Evolutionary conservation across 2,329 filamentous ascomycete genomes (phyloP), one percentile per base, ranked within the genome.

Genomic region (Fusarium phyllophilum): DNA sequence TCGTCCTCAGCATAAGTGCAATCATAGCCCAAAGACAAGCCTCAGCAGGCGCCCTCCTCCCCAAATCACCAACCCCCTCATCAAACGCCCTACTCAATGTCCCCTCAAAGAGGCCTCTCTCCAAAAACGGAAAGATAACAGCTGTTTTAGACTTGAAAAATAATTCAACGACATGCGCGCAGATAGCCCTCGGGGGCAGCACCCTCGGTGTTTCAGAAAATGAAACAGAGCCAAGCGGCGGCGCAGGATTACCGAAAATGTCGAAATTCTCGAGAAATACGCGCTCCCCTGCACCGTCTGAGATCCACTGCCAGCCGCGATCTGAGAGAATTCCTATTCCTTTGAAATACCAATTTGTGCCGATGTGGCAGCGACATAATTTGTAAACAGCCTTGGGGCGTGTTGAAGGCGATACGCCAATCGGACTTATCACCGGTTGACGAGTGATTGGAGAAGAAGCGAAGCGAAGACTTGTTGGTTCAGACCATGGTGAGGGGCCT

Each of bases 331-430:
- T 75, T 1, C 72, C 72, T 20, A 74, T 68, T 9, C 72, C 72
- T 29, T 74, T 74, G 12, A 74, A 74, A 6, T 74, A 74, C 72
- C 72, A 75, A 14, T 74, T 74, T 5, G 59, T 74, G 8, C 72
- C 72, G 18, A 66, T 55, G 29, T 74, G 72, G 17, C 72, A 70
- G 22, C 68, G 65, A 2, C 58, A 61, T 29, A 71, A 44, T 51
- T 44, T 73, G 68, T 42, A 56, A 57, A 57, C 34, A 22, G 68
- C 31, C n/a, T 70, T 69, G 9, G 54, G 17, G 4, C 42, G 56
- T 9, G 17, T 41, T 45, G 42, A 52, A 31, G 56, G 49, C 11
- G 26, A 51, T 26, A 72, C 24, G 20, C 70, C 49, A 31, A 46
- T 31, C 5, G 68, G 68, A 41, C 68, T 71, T 42, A 57, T 68